Conservation (phyloP, 345 rosid species). For the Syzygium jambos region DNA sequence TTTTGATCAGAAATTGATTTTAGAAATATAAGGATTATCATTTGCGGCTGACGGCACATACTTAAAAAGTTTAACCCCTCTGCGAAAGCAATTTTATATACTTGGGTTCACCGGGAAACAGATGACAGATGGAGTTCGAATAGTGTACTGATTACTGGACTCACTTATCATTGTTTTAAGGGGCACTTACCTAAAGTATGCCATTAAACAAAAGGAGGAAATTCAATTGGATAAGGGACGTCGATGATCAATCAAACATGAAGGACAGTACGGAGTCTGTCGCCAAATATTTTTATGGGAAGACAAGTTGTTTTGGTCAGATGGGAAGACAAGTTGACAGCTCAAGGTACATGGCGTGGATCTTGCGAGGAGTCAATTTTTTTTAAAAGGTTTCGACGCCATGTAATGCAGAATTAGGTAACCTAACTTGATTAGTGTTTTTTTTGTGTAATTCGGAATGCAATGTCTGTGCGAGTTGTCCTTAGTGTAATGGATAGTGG, state of each 20-base stretch:
- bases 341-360: neutral
- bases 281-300: neutral
- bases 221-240: neutral
- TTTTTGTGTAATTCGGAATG: neutral
- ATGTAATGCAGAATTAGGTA: neutral
- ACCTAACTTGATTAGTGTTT: neutral
- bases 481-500: neutral
- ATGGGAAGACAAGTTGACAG: neutral
- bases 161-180: neutral
- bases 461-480: neutral
- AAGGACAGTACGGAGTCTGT: neutral
- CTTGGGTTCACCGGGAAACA: neutral
- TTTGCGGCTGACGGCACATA: neutral
- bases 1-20: no score
- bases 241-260: neutral
- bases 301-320: neutral
- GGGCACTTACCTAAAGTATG: neutral
- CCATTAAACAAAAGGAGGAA: neutral
- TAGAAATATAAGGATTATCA: no score
- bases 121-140: neutral
- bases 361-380: neutral
- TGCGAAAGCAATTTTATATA: neutral
- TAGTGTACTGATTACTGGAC: neutral
- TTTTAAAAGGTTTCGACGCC: neutral
- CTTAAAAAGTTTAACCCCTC: neutral